Base-by-base conservation (phyloP, 164 flowering plant genomes). In the Euptelea pleiosperma region DNA sequence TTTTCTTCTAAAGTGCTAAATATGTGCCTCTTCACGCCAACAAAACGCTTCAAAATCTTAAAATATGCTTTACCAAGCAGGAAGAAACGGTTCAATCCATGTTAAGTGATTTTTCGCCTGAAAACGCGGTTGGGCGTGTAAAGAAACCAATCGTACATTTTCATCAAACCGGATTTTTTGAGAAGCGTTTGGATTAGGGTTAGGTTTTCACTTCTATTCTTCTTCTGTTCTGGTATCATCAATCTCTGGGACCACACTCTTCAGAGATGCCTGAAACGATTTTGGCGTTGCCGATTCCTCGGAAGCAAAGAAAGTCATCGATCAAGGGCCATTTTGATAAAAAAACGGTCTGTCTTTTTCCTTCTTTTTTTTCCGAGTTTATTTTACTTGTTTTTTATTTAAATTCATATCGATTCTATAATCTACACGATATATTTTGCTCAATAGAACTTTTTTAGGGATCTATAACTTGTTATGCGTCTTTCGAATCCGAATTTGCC, bases 241-340 rank as follows among this genome's bases (percentile, higher is more conserved):
- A n/a, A n/a, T 40, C 7, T 12, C n/a, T n/a, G n/a, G n/a, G n/a
- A 12, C 43, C 43, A 5, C 10, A 18, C 14, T 52, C 19, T 10
- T 14, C 14, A 12, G 33, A 33, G 26, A 52, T 52, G 55, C 55
- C 40, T 52, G 55, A 52, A 52, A 11, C 25, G n/a, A 35, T 31
- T 33, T 33, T 52, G 40, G 40, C 26, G 34, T 19, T 33, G 26
- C n/a, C 55, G 24, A 35, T 33, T 52, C 30, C 50, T 10, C 30
- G 30, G 50, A 21, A 52, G 24, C 39, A 52, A 33, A 14, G 19
- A 39, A 52, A 16, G 39, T 6, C 11, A 8, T 52, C 25, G 40
- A 33, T 19, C 21, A 19, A 33, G 4, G 34, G 16, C 40, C n/a
- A n/a, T n/a, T 22, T 31, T 8, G 25, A 31, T 19, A 6, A 18